Evolutionary conservation across 1,284 basidiomycete species (phyloP), one percentile per base, ranked within the genome.

Genomic region (Trichosporon sp.): DNA sequence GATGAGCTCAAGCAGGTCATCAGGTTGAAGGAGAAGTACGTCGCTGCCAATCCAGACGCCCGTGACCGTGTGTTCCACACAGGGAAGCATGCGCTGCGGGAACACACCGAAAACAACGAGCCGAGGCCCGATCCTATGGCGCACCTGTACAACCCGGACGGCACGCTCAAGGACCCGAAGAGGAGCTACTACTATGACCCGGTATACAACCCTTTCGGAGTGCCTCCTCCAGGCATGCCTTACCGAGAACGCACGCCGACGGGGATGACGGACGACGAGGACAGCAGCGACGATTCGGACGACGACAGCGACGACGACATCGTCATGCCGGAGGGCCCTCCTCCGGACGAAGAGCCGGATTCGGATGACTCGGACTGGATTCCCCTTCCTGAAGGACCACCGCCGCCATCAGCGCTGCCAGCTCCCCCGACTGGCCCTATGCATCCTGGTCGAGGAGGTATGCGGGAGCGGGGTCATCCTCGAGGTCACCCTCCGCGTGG

Each of bases 161-260:
- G 91, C 16, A 84, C 91, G 58, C 88, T 91, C 67, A 83, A 88
- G 62, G 90, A 92, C 80, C 92, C 92, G 13, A 91, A 91, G 73
- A 84, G 91, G 70, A 95, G 91, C 79, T 84, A 94, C 46, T 97
- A 97, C 78, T 97, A 93, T 79, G 91, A 98, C 72, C 85, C 90
- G 34, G 85, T 92, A 59, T 89, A 95, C 85, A 98, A 98, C 76
- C 92, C 93, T 7, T 95, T 85, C 75, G 95, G 95, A 27, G 91
- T 93, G n/a, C 88, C 95, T 21, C 95, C 95, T 21, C 95, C 95
- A 9, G 95, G 95, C 8, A 92, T 96, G 93, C 92, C 91, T 9
- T 97, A 97, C 78, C 81, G 86, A 58, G 92, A 97, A 75, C 49
- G 49, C 8, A 54, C 49, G 27, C 49, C 84, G 89, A 81, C 84